A percentile compares a stretch with the other conserved stretches of the same genome.
phyloP scores from a whole-genome alignment of 2,329 filamentous ascomycete species.

The Neonectria coccinea region DNA sequence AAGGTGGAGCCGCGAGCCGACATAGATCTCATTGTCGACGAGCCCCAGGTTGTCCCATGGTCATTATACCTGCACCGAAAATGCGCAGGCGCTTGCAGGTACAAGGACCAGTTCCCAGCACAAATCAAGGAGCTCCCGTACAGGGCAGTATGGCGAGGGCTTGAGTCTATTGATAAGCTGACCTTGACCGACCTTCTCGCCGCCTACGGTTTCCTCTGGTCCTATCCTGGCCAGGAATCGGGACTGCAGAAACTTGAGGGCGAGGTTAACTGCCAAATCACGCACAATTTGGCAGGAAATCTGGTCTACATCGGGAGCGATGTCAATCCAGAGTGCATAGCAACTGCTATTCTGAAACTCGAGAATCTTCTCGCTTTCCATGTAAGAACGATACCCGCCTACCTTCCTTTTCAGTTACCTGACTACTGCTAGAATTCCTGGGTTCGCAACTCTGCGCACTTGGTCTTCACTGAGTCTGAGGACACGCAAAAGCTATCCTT shows the following conservation, averaged over 20 bases:
- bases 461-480: constrained; percentile 38
- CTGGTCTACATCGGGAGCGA: constrained; percentile 47
- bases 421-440: constrained; percentile 34
- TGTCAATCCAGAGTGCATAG: constrained; percentile 18
- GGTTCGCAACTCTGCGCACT: constrained; percentile 31
- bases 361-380: constrained; percentile 34
- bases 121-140: constrained; percentile 28
- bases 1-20: constrained; percentile 27
- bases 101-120: constrained; percentile 39
- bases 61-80: constrained; percentile 21
- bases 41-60: constrained; percentile 43
- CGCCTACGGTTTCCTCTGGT: constrained; percentile 33
- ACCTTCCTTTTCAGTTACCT: constrained; percentile 14
- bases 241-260: constrained; percentile 32
- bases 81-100: neutral
- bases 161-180: constrained; percentile 29
- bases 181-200: constrained; percentile 31
- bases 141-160: constrained; percentile 45
- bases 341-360: constrained; percentile 36
- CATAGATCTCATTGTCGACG: constrained; percentile 31
- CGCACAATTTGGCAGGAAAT: constrained; percentile 44
- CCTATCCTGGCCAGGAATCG: constrained; percentile 1
- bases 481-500: constrained; percentile 34
- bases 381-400: constrained; percentile 21
- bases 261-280: constrained; percentile 37